A percentile compares a stretch with the other conserved stretches of the same genome.
These are phyloP conservation scores for Naegleria gruberi DNA, from an alignment of 208 protist genomes.

Conservation along the genomic window DNA sequence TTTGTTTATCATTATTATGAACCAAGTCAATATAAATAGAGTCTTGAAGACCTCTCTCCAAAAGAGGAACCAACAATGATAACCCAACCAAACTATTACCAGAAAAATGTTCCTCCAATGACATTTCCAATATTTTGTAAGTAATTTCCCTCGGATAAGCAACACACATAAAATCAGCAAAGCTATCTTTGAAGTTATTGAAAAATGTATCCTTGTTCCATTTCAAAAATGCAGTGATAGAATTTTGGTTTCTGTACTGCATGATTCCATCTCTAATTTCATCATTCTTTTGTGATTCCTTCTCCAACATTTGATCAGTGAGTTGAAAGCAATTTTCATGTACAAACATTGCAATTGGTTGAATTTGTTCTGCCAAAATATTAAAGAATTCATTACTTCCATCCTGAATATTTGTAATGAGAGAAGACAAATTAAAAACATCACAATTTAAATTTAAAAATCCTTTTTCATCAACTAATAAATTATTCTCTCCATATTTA, in stretches of 20 bases:
- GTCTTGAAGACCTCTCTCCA: slow-evolving; percentile 1
- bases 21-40: neutral
- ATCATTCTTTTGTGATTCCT: neutral
- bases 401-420: neutral
- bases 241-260: neutral
- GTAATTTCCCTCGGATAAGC: neutral
- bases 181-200: neutral
- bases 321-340: neutral
- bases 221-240: neutral
- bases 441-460: neutral
- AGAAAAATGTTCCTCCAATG: neutral
- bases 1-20: neutral
- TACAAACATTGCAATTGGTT: neutral
- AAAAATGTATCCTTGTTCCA: neutral
- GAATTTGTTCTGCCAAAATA: neutral
- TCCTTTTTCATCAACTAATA: too few species aligned
- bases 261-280: neutral
- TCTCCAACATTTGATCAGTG: neutral
- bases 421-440: neutral
- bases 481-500: too few species aligned
- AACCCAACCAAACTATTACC: neutral
- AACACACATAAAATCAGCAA: neutral
- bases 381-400: neutral
- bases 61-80: neutral
- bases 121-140: neutral